These are phyloP conservation scores for Bipolaris victoriae DNA, from an alignment of 2,329 filamentous ascomycete species.

Conservation along the genomic window DNA sequence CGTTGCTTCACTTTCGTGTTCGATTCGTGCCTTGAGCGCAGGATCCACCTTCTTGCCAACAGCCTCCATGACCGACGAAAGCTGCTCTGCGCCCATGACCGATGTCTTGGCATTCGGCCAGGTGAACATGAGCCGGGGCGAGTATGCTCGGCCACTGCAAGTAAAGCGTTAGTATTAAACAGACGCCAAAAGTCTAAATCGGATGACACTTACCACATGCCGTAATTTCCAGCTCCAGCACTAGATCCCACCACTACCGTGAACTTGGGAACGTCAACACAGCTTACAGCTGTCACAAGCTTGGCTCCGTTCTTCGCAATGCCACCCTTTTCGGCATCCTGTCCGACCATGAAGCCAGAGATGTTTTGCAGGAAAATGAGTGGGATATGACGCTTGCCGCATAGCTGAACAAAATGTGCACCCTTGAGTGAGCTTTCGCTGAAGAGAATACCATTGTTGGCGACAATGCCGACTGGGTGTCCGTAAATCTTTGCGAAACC, in stretches of 20 bases:
- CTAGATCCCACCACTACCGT: constrained; percentile 94
- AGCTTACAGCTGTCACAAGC: constrained; percentile 92
- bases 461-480: constrained; percentile 88
- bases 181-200: not conserved
- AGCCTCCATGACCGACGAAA: constrained; percentile 91
- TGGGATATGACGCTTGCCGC: constrained; percentile 85
- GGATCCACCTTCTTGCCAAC: constrained; percentile 85
- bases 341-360: constrained; percentile 96
- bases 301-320: constrained; percentile 99
- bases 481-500: constrained; percentile 89
- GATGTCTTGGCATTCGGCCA: constrained; percentile 97
- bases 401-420: constrained; percentile 96
- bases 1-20: constrained; percentile 84
- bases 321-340: constrained; percentile 87
- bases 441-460: constrained; percentile 96
- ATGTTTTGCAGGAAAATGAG: constrained; percentile 97
- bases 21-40: constrained; percentile 81
- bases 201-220: constrained; percentile 76
- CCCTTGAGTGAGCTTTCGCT: constrained; percentile 88
- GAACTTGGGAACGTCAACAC: constrained; percentile 93
- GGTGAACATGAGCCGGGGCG: constrained; percentile 90
- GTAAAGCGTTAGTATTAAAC: not conserved
- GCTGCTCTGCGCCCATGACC: constrained; percentile 94
- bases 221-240: constrained; percentile 95
- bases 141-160: constrained; percentile 80